Conservation (phyloP, 2,329 filamentous ascomycete species). For the Drechslerella dactyloides region DNA sequence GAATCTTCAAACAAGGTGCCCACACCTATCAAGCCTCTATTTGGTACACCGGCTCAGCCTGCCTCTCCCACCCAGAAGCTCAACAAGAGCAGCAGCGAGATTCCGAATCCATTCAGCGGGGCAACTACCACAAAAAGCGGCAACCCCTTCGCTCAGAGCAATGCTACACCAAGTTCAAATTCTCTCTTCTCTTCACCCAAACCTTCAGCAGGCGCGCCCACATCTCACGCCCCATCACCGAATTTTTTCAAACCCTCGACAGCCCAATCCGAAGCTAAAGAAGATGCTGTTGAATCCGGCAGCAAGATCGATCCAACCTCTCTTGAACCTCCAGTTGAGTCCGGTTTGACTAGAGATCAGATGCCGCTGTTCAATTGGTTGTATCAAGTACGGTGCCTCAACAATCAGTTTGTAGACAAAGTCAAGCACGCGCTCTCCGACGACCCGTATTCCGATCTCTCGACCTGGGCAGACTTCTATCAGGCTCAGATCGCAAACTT, state of each 20-base stretch:
- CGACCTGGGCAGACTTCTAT: conserved; percentile 27
- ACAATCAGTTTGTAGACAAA: conserved; percentile 22
- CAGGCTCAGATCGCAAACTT: conserved; percentile 20
- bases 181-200: conserved; percentile 15
- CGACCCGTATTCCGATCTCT: conserved; percentile 28
- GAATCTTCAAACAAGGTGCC: background rate
- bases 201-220: background rate
- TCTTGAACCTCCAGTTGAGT: conserved; percentile 19
- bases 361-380: conserved; percentile 47
- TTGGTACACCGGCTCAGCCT: conserved; percentile 13
- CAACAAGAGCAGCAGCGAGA: conserved; percentile 3
- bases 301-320: conserved; percentile 34
- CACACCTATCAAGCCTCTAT: conserved; percentile 13
- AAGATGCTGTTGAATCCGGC: background rate
- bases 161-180: background rate
- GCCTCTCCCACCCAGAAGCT: background rate
- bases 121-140: background rate
- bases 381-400: conserved; percentile 40
- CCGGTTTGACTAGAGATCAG: conserved; percentile 19
- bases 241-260: conserved; percentile 12
- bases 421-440: conserved; percentile 12
- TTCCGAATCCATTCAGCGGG: background rate
- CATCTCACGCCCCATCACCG: background rate
- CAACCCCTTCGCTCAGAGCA: background rate
- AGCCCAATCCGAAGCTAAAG: background rate